Percentiles rank a stretch among this genome's conserved stretches.
Conservation (phyloP, 805 yeast genomes). For the Wickerhamiella dianesei region DNA sequence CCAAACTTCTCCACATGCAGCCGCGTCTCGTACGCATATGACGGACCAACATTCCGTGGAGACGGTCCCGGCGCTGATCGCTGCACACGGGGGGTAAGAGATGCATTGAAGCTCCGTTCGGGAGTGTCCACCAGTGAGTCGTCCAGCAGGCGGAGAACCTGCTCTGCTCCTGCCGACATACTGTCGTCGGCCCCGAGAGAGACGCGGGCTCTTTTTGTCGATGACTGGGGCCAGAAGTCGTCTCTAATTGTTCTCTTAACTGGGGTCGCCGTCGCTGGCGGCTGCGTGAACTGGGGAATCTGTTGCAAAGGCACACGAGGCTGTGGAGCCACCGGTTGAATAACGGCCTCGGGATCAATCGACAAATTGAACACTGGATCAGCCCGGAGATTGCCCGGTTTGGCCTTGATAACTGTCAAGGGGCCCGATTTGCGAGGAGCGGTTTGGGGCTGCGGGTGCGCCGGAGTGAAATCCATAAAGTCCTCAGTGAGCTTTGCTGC, state of each 20-base stretch:
- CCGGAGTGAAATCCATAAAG: neutral
- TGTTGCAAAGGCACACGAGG: neutral
- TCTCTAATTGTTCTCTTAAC: neutral
- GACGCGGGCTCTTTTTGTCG: slow-evolving; percentile 10
- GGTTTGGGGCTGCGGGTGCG: neutral
- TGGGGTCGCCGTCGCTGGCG: neutral
- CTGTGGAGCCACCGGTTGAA: neutral
- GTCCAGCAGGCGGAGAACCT: slow-evolving; percentile 27
- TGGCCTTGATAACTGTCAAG: neutral
- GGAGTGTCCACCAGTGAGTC: slow-evolving; percentile 27
- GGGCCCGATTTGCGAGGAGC: neutral
- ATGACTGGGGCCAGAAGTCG: neutral
- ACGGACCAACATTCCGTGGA: slow-evolving; percentile 15
- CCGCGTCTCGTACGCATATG: slow-evolving; percentile 15
- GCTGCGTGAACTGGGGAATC: neutral
- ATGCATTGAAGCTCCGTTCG: slow-evolving; percentile 10
- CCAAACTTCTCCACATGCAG: slow-evolving; percentile 4
- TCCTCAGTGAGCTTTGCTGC: neutral
- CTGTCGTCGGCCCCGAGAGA: neutral
- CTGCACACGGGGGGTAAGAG: slow-evolving; percentile 14
- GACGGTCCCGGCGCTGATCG: slow-evolving; percentile 20
- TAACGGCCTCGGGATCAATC: neutral
- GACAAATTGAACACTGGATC: neutral
- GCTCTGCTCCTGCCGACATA: slow-evolving; percentile 20
- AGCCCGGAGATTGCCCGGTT: neutral